Evolutionary conservation across 2,329 filamentous ascomycete species (phyloP).

Genomic region (Remersonia thermophila): DNA sequence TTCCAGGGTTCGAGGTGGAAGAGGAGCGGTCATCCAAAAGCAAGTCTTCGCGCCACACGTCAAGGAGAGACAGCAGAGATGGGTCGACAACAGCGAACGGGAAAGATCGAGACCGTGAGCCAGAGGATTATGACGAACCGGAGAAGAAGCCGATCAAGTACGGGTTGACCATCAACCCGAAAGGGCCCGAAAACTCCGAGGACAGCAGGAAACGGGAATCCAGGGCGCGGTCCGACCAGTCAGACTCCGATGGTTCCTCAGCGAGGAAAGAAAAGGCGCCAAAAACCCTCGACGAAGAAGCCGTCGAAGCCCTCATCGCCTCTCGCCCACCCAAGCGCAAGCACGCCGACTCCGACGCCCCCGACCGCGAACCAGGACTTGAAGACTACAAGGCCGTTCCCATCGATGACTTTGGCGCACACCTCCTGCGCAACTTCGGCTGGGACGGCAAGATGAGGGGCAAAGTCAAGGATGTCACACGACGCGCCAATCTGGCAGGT

Average conservation of each 20-base stretch:
- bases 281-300: slow-evolving; percentile 36
- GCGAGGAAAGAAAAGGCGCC: background rate
- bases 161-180: slow-evolving; percentile 36
- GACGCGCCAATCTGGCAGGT: slow-evolving; percentile 69
- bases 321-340: slow-evolving; percentile 26
- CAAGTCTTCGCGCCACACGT: too few relatives aligned
- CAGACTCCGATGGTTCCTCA: slow-evolving; percentile 12
- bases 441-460: slow-evolving; percentile 63
- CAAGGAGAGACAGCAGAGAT: background rate
- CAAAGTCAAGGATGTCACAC: slow-evolving; percentile 53
- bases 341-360: slow-evolving; percentile 55
- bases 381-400: slow-evolving; percentile 82
- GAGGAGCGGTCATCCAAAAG: slow-evolving; percentile 1
- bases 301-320: slow-evolving; percentile 54
- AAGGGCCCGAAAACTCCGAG: slow-evolving; percentile 9
- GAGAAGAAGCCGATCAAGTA: slow-evolving; percentile 43
- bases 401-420: slow-evolving; percentile 88
- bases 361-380: slow-evolving; percentile 57
- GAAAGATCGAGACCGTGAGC: background rate
- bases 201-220: background rate
- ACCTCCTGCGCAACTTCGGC: slow-evolving; percentile 83
- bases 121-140: slow-evolving; percentile 16
- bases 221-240: background rate
- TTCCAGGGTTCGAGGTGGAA: background rate
- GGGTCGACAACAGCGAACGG: background rate